phyloP scores from a whole-genome alignment of 2,329 filamentous ascomycete species.

The Calonectria pauciramosa region DNA sequence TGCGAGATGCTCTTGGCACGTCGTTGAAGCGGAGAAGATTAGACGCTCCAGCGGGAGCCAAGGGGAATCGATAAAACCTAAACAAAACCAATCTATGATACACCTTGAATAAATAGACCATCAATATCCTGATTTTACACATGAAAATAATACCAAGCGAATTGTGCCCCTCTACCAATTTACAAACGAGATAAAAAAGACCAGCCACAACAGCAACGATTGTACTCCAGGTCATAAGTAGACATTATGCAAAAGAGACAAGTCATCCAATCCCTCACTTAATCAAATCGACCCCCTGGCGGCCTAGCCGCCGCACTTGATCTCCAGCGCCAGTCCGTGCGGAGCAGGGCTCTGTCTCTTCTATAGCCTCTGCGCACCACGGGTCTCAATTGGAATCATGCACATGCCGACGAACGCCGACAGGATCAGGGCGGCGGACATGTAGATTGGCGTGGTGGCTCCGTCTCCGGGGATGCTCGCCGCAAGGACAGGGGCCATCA shows the following conservation, averaged over 20 bases:
- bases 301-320: neutral
- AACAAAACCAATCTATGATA: conserved; percentile 30
- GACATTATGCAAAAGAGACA: conserved; percentile 25
- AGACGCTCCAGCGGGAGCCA: conserved; percentile 74
- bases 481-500: conserved; percentile 78
- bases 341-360: neutral
- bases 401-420: conserved; percentile 72
- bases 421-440: conserved; percentile 69
- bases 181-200: neutral
- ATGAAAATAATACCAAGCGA: neutral
- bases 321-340: neutral
- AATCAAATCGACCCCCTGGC: neutral
- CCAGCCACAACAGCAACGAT: neutral
- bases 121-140: conserved; percentile 25
- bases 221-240: conserved; percentile 40
- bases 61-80: conserved; percentile 56
- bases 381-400: conserved; percentile 73
- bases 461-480: conserved; percentile 71
- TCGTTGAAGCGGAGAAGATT: conserved; percentile 74
- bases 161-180: neutral
- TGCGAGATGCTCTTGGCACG: conserved; percentile 81
- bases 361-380: conserved; percentile 70
- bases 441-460: conserved; percentile 69
- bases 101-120: conserved; percentile 38
- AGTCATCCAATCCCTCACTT: neutral